Base-by-base conservation (phyloP, 2,329 filamentous ascomycete species). In the Penicillium psychrosexuale region DNA sequence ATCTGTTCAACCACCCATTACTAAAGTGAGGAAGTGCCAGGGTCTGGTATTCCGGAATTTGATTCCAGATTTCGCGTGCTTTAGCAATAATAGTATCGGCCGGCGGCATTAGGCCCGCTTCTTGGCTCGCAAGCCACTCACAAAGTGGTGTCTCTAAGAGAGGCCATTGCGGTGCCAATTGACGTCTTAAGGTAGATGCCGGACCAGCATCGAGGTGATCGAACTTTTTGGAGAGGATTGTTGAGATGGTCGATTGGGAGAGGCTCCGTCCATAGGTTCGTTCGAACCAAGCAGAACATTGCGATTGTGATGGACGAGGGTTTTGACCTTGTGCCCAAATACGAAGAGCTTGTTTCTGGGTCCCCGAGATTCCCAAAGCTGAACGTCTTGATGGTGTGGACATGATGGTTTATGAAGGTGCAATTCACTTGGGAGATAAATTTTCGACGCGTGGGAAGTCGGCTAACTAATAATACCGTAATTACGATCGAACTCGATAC, bases 1-100 rank as follows among this genome's bases (percentile, higher is more conserved):
- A 55, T 37, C 47, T 55, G 11, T n/a, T 27, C 9, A 65, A 34
- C 63, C 61, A 66, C 19, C 61, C 55, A 24, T 45, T 47, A 36
- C 58, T 65, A 34, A 65, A 66, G 11, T 44, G 38, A 13, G 63
- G 63, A 3, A 24, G 27, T 15, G 50, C 30, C 28, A 44, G 42
- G 17, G 55, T 49, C n/a, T 43, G 36, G 46, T 65, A 66, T 45
- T 59, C 39, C 2, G 51, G 34, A 31, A 65, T 60, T 24, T 52
- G 33, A 7, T 24, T 31, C 60, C 54, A 65, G 22, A 60, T 63
- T 46, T 60, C 31, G 7, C 39, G 46, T 39, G 58, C 62, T 40
- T 55, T 64, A 15, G 54, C 42, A 38, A 44, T n/a, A 24, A 61
- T 58, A 11, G 30, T 49, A 11, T 60, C 44, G 12, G 51, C 40